phyloP scores from a whole-genome alignment of 768 basidiomycete genomes.

The Mycena filopes region DNA sequence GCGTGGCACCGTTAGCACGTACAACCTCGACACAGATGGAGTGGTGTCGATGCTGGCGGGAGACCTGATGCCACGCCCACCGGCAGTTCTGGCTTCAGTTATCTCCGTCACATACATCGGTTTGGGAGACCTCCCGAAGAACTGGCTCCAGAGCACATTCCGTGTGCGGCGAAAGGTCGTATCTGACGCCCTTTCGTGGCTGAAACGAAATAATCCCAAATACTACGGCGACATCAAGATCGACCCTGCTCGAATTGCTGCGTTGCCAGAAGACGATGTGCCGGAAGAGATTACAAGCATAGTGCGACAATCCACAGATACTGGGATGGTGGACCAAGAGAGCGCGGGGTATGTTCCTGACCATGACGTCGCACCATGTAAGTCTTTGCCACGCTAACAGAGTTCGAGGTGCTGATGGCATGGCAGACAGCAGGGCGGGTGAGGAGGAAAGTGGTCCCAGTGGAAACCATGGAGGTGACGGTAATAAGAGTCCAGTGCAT shows the following conservation, averaged over 20 bases:
- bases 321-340: slow-evolving; percentile 33
- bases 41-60: slow-evolving; percentile 48
- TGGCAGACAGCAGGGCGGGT: too few relatives aligned
- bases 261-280: slow-evolving; percentile 46
- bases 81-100: slow-evolving; percentile 41
- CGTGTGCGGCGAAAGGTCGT: slow-evolving; percentile 44
- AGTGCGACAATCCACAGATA: slow-evolving; percentile 34
- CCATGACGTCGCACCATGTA: too few relatives aligned
- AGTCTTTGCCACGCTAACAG: too few relatives aligned
- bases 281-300: slow-evolving; percentile 41
- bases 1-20: slow-evolving; percentile 49
- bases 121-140: slow-evolving; percentile 36
- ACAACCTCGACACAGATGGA: slow-evolving; percentile 37
- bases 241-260: slow-evolving; percentile 19
- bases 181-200: slow-evolving; percentile 44
- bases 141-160: slow-evolving; percentile 43
- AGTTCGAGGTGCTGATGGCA: too few relatives aligned
- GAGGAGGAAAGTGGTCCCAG: too few relatives aligned
- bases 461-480: too few relatives aligned
- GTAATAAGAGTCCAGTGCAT: too few relatives aligned
- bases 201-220: slow-evolving; percentile 46
- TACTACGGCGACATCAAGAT: slow-evolving; percentile 46
- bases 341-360: slow-evolving; percentile 40
- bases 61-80: slow-evolving; percentile 44
- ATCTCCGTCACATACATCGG: slow-evolving; percentile 52